Evolutionary conservation across 805 yeast genomes (phyloP), one percentile per base, ranked within the genome.

Genomic region (Monosporozyma servazzii): DNA sequence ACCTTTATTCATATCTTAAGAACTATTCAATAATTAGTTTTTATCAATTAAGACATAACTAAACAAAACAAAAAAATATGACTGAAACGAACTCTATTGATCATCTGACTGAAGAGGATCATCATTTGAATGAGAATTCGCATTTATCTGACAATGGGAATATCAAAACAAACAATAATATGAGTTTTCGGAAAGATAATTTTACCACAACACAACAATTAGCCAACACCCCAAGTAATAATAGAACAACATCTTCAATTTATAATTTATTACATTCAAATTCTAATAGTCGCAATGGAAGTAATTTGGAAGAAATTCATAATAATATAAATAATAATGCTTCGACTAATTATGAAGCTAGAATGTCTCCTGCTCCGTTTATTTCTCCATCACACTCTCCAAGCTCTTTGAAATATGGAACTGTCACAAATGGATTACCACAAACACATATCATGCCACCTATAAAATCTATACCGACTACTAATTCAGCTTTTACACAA

Each of bases 231-330:
- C 55, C 55, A n/a, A 10, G 27, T 11, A 48, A 45, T 30, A 52
- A 48, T 37, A 50, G 57, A 37, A 40, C 51, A 7, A 49, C 57
- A 3, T 56, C 59, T 1, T 54, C 59, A 3, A 55, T 56, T 8
- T 56, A 56, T 39, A 48, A 53, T 37, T 43, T 56, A 25, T 39
- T 56, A 18, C 59, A 56, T 36, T 47, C 54, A 40, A 44, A 48
- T 21, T 21, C 29, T 39, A 45, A 43, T 23, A 30, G 25, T 48
- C 42, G 23, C 29, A 37, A 21, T 41, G 20, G 17, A 44, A 29
- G 31, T 25, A 31, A 33, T 45, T 18, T 49, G 25, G 48, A 36
- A n/a, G 30, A 30, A 36, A 33, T 47, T 27, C 31, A 44, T 42
- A 43, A 44, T 29, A 46, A 47, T 13, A 27, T 3, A 27, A 21